Evolutionary conservation across 108 stramenopile species (phyloP).

Genomic region (Fragilaria radians): DNA sequence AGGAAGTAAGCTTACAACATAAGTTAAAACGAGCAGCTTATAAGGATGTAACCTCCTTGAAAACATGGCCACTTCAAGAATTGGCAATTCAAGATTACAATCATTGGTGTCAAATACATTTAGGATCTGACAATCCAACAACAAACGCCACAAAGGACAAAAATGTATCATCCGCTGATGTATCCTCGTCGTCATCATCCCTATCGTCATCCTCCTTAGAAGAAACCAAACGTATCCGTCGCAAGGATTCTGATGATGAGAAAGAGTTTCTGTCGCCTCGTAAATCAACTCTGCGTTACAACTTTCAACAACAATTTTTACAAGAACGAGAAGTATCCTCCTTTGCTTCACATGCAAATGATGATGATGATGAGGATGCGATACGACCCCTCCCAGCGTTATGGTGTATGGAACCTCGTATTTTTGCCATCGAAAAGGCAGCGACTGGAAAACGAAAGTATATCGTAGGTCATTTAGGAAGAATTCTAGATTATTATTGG

Average conservation of each 20-base stretch:
- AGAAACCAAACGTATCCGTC: slow-evolving; percentile 16
- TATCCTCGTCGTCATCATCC: not conserved
- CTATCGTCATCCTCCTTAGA: slow-evolving; percentile 13
- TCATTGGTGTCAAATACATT: slow-evolving; percentile 2
- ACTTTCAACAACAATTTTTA: slow-evolving; percentile 18
- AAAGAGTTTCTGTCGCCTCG: slow-evolving; percentile 9
- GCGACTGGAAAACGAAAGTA: slow-evolving; percentile 72
- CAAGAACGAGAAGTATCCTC: slow-evolving; percentile 24
- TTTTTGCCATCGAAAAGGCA: slow-evolving; percentile 73
- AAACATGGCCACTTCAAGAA: slow-evolving; percentile 77
- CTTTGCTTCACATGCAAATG: no score
- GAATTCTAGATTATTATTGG: slow-evolving; percentile 79
- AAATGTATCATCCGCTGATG: not conserved
- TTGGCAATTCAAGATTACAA: slow-evolving; percentile 36
- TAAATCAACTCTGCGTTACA: slow-evolving; percentile 11
- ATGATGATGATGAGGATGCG: no score
- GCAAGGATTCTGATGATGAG: not conserved
- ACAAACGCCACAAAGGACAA: not conserved
- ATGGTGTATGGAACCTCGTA: slow-evolving; percentile 83
- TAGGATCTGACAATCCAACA: not conserved
- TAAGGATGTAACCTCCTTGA: slow-evolving; percentile 44
- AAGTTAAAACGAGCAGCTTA: slow-evolving; percentile 42
- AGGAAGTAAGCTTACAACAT: slow-evolving; percentile 10
- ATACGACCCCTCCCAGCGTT: slow-evolving; percentile 26
- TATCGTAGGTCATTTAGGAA: slow-evolving; percentile 64